Evolutionary conservation across 495 filamentous ascomycete genomes (phyloP), one percentile per base, ranked within the genome.

Genomic region (Penicillium verhagenii): DNA sequence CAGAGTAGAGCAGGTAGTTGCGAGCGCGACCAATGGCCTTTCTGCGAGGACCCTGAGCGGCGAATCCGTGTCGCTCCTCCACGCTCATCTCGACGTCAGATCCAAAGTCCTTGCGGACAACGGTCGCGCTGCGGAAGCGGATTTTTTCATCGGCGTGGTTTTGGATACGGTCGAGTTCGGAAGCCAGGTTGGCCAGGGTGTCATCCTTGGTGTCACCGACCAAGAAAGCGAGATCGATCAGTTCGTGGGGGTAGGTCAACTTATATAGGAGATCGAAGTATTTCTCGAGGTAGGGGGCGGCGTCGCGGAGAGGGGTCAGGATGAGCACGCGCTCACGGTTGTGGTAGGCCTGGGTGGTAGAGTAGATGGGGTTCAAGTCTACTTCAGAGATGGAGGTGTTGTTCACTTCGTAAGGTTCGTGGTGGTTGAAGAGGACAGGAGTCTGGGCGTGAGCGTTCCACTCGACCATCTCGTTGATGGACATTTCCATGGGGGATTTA

Each of bases 201-300:
- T 97, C 92, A 65, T 98, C 94, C 42, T 79, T 85, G 38, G 86
- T 89, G 70, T 98, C 95, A 53, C 92, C 86, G 47, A 98, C 92
- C 10, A 98, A 84, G 76, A 98, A 98, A 29, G 82, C 94, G 46
- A 98, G 82, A 67, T 98, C 94, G 65, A 97, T 97, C 21, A 97
- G 82, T 40, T 96, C 77, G 76, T 98, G 94, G 38, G 94, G 95
- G 71, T 98, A 98, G 2, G 89, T 89, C 58, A 98, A 78, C 70
- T 94, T 84, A 59, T 86, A 86, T 56, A 98, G 78, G 16, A 98
- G 86, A 67, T 97, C 91, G 68, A 98, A 98, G 73, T 97, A 92
- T 72, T 92, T 87, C 46, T 80, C 78, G 40, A 98, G 79, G 72
- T 88, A 90, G 29, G 73, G 77, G 14, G 90, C 80, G 59, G 94